Evolutionary conservation across 495 filamentous ascomycete species (phyloP), one percentile per base, ranked within the genome.

Genomic region (Bacidia rubella): DNA sequence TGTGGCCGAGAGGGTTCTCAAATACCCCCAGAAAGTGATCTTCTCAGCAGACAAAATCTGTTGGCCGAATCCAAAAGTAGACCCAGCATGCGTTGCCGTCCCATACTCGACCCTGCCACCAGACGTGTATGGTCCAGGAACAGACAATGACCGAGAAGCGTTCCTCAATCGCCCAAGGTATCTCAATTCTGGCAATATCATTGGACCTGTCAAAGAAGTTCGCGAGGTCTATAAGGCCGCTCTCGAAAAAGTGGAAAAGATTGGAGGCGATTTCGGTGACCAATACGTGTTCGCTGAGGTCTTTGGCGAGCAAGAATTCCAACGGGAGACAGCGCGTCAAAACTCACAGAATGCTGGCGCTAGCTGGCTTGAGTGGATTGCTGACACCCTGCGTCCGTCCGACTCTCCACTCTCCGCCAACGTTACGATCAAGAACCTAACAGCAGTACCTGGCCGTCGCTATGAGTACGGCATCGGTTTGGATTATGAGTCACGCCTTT

Each of bases 21-120:
- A 69, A 49, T 81, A 75, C 48, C 69, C 67, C 0, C 76, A 81
- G 54, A 71, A 70, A 5, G 73, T 82, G 12, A 52, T 85, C 1
- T 85, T 82, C 55, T 76, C 70, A 27, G 76, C 79, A 12, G 70
- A 76, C 61, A 85, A 83, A 63, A 57, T 66, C 19, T 83, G 80
- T 52, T 72, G 68, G 48, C 66, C 68, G 1, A 70, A 68, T 24
- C 54, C 74, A 20, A 53, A 61, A 3, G 58, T 63, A 5, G 68
- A 76, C 47, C 64, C 74, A 11, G 75, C 76, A 2, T 82, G 79
- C 53, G 68, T 63, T 35, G 67, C 73, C 22, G 70, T 79, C 0
- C 80, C 81, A 0, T 60, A 74, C 29, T 78, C 76, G 0, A 71
- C 69, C 9, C 56, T 85, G 2, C 77, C 78, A 3, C 66, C 70